These are phyloP conservation scores for Wickerhamomyces alni DNA, from an alignment of 805 yeast genomes.

Conservation along the genomic window DNA sequence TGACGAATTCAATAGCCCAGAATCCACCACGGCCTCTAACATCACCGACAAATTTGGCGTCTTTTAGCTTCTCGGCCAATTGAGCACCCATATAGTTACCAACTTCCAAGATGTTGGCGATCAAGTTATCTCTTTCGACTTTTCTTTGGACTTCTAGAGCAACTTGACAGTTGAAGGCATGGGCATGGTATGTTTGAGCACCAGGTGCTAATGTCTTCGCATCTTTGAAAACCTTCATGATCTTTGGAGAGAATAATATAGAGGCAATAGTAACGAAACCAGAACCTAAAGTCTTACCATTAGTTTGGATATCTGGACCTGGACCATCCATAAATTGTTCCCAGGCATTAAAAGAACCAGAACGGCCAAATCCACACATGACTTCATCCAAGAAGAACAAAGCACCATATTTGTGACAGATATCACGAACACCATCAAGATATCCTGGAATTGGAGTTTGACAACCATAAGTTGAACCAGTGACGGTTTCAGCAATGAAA, in stretches of 20 bases:
- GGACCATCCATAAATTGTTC: conserved; percentile 25
- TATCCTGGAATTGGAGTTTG: conserved; percentile 34
- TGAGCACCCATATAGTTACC: conserved; percentile 36
- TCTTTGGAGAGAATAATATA: conserved; percentile 26
- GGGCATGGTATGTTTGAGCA: conserved; percentile 40
- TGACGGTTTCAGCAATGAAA: conserved; percentile 34
- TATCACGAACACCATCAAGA: conserved; percentile 31
- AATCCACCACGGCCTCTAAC: conserved; percentile 47
- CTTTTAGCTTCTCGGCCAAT: conserved; percentile 23
- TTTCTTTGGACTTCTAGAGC: conserved; percentile 36
- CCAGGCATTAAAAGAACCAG: conserved; percentile 37
- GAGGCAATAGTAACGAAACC: conserved; percentile 39
- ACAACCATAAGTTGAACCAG: conserved; percentile 35
- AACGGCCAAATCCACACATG: conserved; percentile 45
- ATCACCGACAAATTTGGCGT: conserved; percentile 34
- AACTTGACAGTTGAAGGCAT: conserved; percentile 34
- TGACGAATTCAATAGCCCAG: conserved; percentile 43
- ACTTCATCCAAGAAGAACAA: conserved; percentile 42
- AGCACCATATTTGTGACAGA: conserved; percentile 41
- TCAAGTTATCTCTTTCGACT: conserved; percentile 26
- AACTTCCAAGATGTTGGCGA: conserved; percentile 30
- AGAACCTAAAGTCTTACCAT: conserved; percentile 37
- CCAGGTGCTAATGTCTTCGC: conserved; percentile 22
- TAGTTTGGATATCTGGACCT: conserved; percentile 37
- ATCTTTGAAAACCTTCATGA: conserved; percentile 22